Conservation (phyloP, 306 rosid genomes). For the Pueraria montana region DNA sequence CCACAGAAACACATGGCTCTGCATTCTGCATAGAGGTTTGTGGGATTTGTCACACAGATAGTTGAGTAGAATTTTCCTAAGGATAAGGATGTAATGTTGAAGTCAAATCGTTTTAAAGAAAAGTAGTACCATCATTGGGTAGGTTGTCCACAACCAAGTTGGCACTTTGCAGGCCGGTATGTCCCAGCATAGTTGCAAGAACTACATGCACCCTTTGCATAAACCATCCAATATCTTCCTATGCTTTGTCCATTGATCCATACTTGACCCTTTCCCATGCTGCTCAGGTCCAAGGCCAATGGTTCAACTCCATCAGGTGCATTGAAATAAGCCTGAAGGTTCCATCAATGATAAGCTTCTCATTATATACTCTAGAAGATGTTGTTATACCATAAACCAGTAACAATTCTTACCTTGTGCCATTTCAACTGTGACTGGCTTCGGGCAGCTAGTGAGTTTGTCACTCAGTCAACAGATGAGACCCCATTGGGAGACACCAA, state of each 20-base stretch:
- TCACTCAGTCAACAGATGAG: slow-evolving; percentile 79
- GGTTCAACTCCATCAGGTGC: slow-evolving; percentile 82
- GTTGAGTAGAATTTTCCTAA: slow-evolving; percentile 15
- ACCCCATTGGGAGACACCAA: slow-evolving; percentile 72
- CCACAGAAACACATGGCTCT: too few species aligned
- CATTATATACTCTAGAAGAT: not conserved
- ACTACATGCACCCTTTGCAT: slow-evolving; percentile 81
- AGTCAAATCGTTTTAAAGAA: not conserved
- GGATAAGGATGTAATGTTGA: slow-evolving; percentile 7
- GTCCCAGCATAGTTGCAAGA: slow-evolving; percentile 81
- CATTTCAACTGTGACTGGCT: slow-evolving; percentile 78
- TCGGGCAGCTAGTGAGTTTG: slow-evolving; percentile 61
- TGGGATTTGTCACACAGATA: too few species aligned
- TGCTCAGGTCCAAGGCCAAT: slow-evolving; percentile 83
- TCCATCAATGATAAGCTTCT: slow-evolving; percentile 19
- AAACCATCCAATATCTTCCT: slow-evolving; percentile 96
- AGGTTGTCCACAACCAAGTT: slow-evolving; percentile 88
- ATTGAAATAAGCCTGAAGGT: slow-evolving; percentile 79
- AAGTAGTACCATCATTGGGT: slow-evolving; percentile 83
- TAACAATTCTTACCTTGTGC: slow-evolving; percentile 73
- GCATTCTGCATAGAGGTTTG: too few species aligned
- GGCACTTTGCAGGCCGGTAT: slow-evolving; percentile 68
- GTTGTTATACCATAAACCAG: not conserved
- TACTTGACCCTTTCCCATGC: slow-evolving; percentile 98
- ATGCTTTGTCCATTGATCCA: slow-evolving; percentile 98